These are phyloP conservation scores for Lentinus tigrinus DNA, from an alignment of 768 basidiomycete genomes.

Conservation along the genomic window DNA sequence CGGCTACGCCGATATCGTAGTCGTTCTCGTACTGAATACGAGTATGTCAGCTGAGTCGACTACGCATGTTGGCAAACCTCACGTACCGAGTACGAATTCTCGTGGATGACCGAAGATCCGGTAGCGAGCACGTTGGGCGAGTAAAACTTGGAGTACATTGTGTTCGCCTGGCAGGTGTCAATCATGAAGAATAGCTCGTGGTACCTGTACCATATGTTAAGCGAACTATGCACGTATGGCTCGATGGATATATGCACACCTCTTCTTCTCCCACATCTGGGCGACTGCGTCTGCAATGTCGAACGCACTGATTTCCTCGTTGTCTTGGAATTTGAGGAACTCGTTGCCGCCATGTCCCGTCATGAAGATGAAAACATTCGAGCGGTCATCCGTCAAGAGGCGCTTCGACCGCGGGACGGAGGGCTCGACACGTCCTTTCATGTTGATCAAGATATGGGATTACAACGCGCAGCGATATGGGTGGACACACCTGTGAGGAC, in stretches of 20 bases:
- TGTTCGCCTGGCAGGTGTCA: conserved; percentile 97
- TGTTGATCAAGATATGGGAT: background rate
- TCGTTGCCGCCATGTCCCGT: conserved; percentile 98
- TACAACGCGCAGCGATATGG: too few species aligned
- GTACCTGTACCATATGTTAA: conserved; percentile 72
- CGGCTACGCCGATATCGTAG: conserved; percentile 90
- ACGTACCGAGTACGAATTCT: conserved; percentile 92
- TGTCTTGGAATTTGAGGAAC: conserved; percentile 99
- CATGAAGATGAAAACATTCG: conserved; percentile 97
- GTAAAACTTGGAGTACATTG: conserved; percentile 91
- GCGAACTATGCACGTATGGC: too few species aligned
- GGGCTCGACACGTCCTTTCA: conserved; percentile 77
- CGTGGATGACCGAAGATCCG: conserved; percentile 77
- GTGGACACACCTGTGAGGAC: conserved; percentile 81
- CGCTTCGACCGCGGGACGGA: conserved; percentile 91
- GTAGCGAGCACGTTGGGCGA: conserved; percentile 92
- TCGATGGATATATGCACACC: conserved; percentile 46
- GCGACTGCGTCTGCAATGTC: conserved; percentile 98
- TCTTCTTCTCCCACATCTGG: conserved; percentile 97
- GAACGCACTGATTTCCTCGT: conserved; percentile 94
- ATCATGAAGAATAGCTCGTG: conserved; percentile 98
- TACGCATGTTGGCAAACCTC: background rate
- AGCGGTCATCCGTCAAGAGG: conserved; percentile 83
- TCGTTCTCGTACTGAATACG: conserved; percentile 81
- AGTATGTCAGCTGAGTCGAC: background rate